Evolutionary conservation across 495 filamentous ascomycete genomes (phyloP).

Genomic region (Penicillium lividum): DNA sequence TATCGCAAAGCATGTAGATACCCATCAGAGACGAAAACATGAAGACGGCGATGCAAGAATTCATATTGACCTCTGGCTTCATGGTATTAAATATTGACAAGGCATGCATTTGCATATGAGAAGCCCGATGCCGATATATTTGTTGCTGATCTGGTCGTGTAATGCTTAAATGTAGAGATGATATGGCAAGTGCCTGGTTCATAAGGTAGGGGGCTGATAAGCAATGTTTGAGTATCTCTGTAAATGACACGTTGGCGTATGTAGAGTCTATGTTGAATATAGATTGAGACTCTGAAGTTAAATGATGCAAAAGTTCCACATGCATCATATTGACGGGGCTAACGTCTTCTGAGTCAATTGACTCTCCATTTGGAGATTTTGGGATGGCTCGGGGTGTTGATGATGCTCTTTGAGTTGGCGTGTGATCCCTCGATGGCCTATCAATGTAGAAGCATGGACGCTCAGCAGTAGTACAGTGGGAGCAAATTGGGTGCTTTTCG

Average conservation of each 20-base stretch:
- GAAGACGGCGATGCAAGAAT: not conserved
- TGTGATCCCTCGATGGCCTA: not conserved
- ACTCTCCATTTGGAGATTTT: not conserved
- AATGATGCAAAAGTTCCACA: slow-evolving; percentile 33
- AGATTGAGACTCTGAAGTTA: slow-evolving; percentile 16
- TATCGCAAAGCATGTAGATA: slow-evolving; percentile 50
- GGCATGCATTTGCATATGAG: slow-evolving; percentile 16
- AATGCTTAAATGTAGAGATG: slow-evolving; percentile 21
- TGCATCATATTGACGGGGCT: slow-evolving; percentile 35
- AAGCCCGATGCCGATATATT: slow-evolving; percentile 13
- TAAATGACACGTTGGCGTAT: not conserved
- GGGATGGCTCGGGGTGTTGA: too few species aligned
- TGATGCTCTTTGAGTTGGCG: not conserved
- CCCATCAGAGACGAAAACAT: slow-evolving; percentile 47
- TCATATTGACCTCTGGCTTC: not conserved
- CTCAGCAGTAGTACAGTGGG: slow-evolving; percentile 34
- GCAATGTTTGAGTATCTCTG: slow-evolving; percentile 11
- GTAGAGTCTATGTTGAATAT: too few species aligned
- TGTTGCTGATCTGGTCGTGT: slow-evolving; percentile 4
- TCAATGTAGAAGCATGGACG: slow-evolving; percentile 13
- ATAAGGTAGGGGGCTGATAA: slow-evolving; percentile 24
- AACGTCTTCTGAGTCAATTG: slow-evolving; percentile 10
- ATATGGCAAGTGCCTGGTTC: slow-evolving; percentile 13
- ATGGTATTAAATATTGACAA: slow-evolving; percentile 7
- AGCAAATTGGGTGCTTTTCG: slow-evolving; percentile 32